Conservation (phyloP, 1,284 basidiomycete genomes). For the Farysia itapuensis region DNA sequence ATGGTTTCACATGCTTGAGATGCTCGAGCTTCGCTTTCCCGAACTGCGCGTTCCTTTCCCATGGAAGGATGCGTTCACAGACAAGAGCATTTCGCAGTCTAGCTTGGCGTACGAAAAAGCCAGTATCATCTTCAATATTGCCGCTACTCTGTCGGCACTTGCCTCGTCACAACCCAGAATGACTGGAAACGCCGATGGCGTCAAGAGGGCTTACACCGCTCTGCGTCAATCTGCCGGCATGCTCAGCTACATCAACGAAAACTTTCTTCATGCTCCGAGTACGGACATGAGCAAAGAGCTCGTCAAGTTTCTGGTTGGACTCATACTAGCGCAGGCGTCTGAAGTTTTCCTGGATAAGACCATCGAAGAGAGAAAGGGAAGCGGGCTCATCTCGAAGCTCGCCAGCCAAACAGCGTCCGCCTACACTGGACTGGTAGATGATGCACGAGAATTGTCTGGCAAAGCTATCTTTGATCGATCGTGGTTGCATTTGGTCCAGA, state of each 20-base stretch:
- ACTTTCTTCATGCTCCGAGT: constrained; percentile 97
- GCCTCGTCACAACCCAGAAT: constrained; percentile 72
- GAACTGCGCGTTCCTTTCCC: constrained; percentile 94
- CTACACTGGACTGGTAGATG: constrained; percentile 79
- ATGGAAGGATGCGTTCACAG: constrained; percentile 92
- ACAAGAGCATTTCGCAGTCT: constrained; percentile 86
- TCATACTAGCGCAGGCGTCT: constrained; percentile 89
- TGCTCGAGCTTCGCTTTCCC: constrained; percentile 92
- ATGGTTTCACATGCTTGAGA: constrained; percentile 98
- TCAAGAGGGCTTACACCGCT: constrained; percentile 91
- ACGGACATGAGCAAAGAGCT: constrained; percentile 93
- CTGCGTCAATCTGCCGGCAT: constrained; percentile 91
- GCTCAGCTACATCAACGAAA: constrained; percentile 98
- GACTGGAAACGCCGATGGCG: constrained; percentile 68
- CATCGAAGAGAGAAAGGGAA: constrained; percentile 62
- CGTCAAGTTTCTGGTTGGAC: constrained; percentile 82
- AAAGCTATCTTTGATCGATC: constrained; percentile 94
- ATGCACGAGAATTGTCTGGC: constrained; percentile 91
- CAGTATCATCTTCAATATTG: constrained; percentile 94
- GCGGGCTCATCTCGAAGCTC: constrained; percentile 78
- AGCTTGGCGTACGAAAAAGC: constrained; percentile 98
- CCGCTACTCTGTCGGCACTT: constrained; percentile 86
- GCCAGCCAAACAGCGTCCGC: constrained; percentile 79
- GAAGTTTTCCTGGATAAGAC: constrained; percentile 97
- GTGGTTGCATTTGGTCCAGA: constrained; percentile 84